Conservation (phyloP, 768 basidiomycete species). For the Calocybe gangraenosa region DNA sequence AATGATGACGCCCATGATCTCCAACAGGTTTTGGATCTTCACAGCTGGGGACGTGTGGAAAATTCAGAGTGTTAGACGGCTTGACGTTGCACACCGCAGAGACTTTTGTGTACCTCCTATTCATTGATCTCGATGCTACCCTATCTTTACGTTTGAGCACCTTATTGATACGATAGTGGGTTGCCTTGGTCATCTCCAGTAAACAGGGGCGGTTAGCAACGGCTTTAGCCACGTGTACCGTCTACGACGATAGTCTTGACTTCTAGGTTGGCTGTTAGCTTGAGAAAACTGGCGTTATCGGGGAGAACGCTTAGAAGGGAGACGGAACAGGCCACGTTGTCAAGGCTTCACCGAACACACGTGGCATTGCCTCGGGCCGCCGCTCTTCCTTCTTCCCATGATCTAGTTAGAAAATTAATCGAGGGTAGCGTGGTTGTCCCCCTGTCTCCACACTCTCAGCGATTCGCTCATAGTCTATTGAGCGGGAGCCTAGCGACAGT, state of each 20-base stretch:
- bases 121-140: background rate
- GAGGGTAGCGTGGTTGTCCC: background rate
- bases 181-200: conserved; percentile 11
- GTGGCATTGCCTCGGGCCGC: conserved; percentile 23
- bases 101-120: no score
- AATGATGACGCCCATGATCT: background rate
- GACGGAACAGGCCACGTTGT: conserved; percentile 37
- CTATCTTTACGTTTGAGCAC: conserved; percentile 2
- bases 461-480: background rate
- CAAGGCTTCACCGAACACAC: conserved; percentile 22
- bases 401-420: background rate
- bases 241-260: conserved; percentile 2
- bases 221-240: conserved; percentile 8
- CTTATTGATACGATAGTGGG: conserved; percentile 13
- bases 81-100: no score
- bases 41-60: no score
- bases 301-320: conserved; percentile 16
- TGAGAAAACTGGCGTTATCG: conserved; percentile 22
- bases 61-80: no score
- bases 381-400: conserved; percentile 8
- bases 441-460: background rate
- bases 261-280: background rate
- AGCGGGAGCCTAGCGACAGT: background rate
- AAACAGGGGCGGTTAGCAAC: conserved; percentile 9
- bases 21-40: background rate